A percentile compares a stretch with the other conserved stretches of the same genome.
Evolutionary conservation across 148 eudicot species (phyloP).

Genomic region (Vaccinium macrocarpon): DNA sequence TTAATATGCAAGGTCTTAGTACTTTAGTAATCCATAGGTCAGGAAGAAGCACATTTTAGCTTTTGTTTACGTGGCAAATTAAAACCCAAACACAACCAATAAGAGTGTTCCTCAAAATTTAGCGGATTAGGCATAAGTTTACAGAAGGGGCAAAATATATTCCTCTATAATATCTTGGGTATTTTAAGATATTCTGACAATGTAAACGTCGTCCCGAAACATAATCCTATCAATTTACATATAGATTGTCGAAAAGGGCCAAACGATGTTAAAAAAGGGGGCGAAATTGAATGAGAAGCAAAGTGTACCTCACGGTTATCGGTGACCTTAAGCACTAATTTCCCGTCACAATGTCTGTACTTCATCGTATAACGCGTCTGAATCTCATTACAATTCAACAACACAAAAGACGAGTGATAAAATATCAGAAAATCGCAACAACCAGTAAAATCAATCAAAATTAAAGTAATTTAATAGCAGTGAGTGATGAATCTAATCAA

Average conservation of each 20-base stretch:
- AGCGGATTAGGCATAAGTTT: neutral
- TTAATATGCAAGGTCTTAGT: neutral
- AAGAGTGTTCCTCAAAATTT: neutral
- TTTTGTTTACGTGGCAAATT: no score
- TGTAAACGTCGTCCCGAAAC: no score
- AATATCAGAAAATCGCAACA: neutral
- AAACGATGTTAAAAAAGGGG: neutral
- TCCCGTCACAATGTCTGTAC: constrained; percentile 83
- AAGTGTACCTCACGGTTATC: constrained; percentile 71
- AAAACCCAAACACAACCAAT: neutral
- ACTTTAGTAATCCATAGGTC: no score
- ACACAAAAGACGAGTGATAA: neutral
- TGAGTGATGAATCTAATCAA: no score
- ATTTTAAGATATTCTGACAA: no score
- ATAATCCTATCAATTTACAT: no score
- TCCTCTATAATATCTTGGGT: no score
- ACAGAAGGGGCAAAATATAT: neutral
- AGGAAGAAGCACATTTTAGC: no score
- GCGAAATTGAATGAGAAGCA: neutral
- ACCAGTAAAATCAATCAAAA: neutral
- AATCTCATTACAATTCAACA: neutral
- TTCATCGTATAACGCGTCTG: constrained; percentile 85
- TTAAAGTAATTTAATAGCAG: no score
- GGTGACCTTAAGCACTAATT: constrained; percentile 94
- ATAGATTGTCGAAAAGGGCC: no score